Percentiles rank a stretch among this genome's conserved stretches.
Conservation (phyloP, 345 rosid genomes). For the Gossypioides kirkii region DNA sequence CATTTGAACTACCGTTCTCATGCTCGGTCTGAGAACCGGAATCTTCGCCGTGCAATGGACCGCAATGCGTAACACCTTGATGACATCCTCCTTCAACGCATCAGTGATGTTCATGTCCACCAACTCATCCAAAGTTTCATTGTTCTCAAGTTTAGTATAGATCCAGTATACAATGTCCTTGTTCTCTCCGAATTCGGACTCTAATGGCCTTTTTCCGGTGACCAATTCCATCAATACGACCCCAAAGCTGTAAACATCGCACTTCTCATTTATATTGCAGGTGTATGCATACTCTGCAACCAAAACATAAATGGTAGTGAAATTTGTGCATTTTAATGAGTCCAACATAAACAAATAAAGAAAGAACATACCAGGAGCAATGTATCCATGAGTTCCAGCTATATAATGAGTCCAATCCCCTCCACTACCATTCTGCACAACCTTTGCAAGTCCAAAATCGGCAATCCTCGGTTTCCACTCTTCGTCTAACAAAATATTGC, state of each 20-base stretch:
- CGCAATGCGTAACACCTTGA: conserved; percentile 56
- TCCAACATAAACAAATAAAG: background rate
- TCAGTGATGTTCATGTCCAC: conserved; percentile 45
- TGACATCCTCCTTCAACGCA: conserved; percentile 40
- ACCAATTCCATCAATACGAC: conserved; percentile 82
- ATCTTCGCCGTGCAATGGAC: conserved; percentile 49
- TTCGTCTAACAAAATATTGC: conserved; percentile 74
- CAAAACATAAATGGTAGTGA: background rate
- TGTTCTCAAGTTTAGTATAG: conserved; percentile 28
- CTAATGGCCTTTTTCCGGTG: conserved; percentile 67
- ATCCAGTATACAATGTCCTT: conserved; percentile 68
- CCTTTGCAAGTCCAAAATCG: conserved; percentile 83
- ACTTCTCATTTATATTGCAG: conserved; percentile 51
- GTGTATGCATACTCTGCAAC: conserved; percentile 66
- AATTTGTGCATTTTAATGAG: background rate
- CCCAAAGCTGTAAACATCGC: conserved; percentile 83
- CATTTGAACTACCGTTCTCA: conserved; percentile 44
- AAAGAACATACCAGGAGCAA: conserved; percentile 69
- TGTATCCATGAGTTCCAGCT: conserved; percentile 80
- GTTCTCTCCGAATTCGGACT: conserved; percentile 56
- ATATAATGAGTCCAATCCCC: conserved; percentile 50
- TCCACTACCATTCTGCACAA: conserved; percentile 40
- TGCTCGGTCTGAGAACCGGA: conserved; percentile 61
- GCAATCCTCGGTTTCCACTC: conserved; percentile 85
- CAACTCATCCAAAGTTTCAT: conserved; percentile 33